Base-by-base conservation (phyloP, 108 stramenopile genomes). In the Skeletonema grethae region DNA sequence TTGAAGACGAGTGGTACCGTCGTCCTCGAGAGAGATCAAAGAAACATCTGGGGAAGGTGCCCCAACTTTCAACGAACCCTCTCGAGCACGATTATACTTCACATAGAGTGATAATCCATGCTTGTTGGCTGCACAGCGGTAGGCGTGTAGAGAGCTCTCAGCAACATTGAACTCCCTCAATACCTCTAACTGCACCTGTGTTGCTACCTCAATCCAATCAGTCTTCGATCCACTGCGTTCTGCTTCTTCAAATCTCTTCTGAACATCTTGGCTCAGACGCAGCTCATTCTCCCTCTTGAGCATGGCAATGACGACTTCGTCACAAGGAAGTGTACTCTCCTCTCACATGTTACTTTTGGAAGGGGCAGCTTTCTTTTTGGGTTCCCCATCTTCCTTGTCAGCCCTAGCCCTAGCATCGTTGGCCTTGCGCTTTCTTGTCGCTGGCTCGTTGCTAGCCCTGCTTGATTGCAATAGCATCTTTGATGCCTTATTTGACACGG, bases 221-320 rank as follows among this genome's bases (percentile, higher is more conserved):
- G 20, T 24, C 20, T 18, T 55, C 20, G 53, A 55, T 6, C 53
- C 53, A 18, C 20, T 22, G 20, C 53, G 53, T 24, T 55, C 53
- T 24, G 53, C 53, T 24, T 55, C 53, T 8, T 55, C 53, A 8
- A 55, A 55, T 8, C 53, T 55, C 53, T 24, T 18, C 8, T 55
- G 53, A 18, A 55, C 53, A 5, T 55, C 53, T 55, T 55, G 18
- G 53, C 53, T 55, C 5, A 55, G 53, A 55, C 53, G 53, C 20
- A 55, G 53, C 7, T 55, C 53, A 24, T 55, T 55, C 53, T 55
- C 53, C 53, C 53, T 55, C 22, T 55, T 55, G 20, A 55, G 53
- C 53, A 55, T 55, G 7, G 53, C 5, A 0, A 55, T 55, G 53
- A 55, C 53, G 8, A 55, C 53, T 5, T 55, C 53, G 57, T 58